Evolutionary conservation across 176 grass and related monocot species (phyloP).

Genomic region (Bothriochloa decipiens): DNA sequence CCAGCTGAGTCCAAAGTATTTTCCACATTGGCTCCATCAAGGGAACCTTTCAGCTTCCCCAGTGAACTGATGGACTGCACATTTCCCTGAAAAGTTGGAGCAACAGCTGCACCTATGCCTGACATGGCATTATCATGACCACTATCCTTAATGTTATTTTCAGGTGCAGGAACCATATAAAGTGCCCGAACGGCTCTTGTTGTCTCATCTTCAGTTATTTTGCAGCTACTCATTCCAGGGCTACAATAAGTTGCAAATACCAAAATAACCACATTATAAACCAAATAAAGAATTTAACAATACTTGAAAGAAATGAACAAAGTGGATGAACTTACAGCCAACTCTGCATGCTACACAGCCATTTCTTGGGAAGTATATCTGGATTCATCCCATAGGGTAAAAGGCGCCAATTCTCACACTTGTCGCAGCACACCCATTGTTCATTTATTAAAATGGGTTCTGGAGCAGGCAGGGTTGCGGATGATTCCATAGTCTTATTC

Average conservation of each 20-base stretch:
- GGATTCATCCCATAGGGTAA: conserved; percentile 71
- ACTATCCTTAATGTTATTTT: conserved; percentile 43
- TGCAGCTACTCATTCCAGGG: conserved; percentile 67
- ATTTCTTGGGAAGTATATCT: conserved; percentile 61
- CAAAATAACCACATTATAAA: conserved; percentile 21
- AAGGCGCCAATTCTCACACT: conserved; percentile 79
- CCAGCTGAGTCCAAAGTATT: conserved; percentile 41
- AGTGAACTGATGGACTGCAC: conserved; percentile 20
- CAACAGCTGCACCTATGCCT: conserved; percentile 24
- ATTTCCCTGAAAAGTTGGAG: conserved; percentile 40
- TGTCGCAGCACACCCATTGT: conserved; percentile 74
- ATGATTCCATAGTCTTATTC: conserved; percentile 30
- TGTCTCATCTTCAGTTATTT: conserved; percentile 64
- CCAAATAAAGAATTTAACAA: conserved; percentile 23
- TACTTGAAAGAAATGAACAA: conserved; percentile 24
- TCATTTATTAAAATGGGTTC: conserved; percentile 61
- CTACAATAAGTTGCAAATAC: conserved; percentile 52
- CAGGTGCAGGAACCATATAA: conserved; percentile 50
- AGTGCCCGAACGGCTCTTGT: conserved; percentile 51
- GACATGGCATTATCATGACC: conserved; percentile 41
- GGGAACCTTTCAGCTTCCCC: conserved; percentile 47
- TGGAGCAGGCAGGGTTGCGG: conserved; percentile 25
- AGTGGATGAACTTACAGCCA: conserved; percentile 75
- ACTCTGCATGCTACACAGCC: conserved; percentile 64
- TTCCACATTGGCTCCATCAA: conserved; percentile 33